Evolutionary conservation across 2,329 filamentous ascomycete species (phyloP).

Genomic region (Thermothelomyces thermophilus): DNA sequence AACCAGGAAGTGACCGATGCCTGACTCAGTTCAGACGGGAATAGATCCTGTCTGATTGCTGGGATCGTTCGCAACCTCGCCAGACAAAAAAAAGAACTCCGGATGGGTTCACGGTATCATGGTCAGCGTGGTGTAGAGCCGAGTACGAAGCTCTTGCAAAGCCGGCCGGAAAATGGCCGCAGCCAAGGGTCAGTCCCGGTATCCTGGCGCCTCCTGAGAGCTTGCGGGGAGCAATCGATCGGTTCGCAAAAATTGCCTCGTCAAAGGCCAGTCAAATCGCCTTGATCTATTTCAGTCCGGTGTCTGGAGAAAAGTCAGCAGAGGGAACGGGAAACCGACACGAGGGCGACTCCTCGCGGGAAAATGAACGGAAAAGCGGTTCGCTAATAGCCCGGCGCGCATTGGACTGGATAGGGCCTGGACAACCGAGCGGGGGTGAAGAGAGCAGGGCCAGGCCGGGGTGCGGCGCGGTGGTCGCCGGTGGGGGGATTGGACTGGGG

Average conservation of each 20-base stretch:
- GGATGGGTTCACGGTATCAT: slow-evolving; percentile 30
- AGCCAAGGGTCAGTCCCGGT: slow-evolving; percentile 2
- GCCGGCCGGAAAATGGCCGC: no score
- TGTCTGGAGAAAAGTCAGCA: slow-evolving; percentile 21
- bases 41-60: neutral
- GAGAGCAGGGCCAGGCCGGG: slow-evolving; percentile 5
- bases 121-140: slow-evolving; percentile 20
- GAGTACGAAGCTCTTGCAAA: slow-evolving; percentile 12
- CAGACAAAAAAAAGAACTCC: slow-evolving; percentile 29
- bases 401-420: slow-evolving; percentile 22
- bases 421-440: slow-evolving; percentile 15
- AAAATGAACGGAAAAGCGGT: slow-evolving; percentile 29
- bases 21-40: neutral
- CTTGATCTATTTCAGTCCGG: neutral
- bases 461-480: slow-evolving; percentile 9
- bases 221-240: neutral
- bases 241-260: neutral
- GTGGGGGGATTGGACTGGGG: slow-evolving; percentile 3
- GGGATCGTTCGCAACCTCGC: slow-evolving; percentile 25
- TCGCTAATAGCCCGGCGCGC: slow-evolving; percentile 21
- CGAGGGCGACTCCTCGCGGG: slow-evolving; percentile 30
- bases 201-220: slow-evolving; percentile 10
- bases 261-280: neutral
- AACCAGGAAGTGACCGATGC: neutral
- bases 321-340: slow-evolving; percentile 22